Evolutionary conservation across 257 asterid genomes (phyloP).

Genomic region (Solanum gandarillasii): DNA sequence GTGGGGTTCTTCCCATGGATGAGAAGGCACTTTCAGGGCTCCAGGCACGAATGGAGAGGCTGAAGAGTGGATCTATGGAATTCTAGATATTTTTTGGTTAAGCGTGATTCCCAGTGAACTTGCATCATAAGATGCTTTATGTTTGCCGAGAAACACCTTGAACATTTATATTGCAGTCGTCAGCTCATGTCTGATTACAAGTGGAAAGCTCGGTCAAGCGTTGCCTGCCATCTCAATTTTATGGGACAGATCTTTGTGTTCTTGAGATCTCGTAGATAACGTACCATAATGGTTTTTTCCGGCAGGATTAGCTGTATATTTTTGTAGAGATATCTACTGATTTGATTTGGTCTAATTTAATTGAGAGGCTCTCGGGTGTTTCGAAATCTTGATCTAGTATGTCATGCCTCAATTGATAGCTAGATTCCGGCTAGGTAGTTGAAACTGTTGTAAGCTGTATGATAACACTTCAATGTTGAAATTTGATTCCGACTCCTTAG

Average conservation of each 20-base stretch:
- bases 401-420: not conserved
- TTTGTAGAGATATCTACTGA: not conserved
- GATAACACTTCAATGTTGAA: not conserved
- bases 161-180: not conserved
- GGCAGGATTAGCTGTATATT: slow-evolving; percentile 2
- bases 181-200: not conserved
- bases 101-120: not conserved
- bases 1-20: slow-evolving; percentile 81
- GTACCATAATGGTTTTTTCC: not conserved
- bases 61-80: slow-evolving; percentile 83
- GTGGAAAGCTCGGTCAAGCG: not conserved
- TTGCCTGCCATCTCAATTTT: not conserved
- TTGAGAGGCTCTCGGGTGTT: not conserved
- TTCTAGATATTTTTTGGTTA: not conserved
- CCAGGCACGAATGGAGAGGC: slow-evolving; percentile 97
- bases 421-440: not conserved
- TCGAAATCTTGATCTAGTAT: not conserved
- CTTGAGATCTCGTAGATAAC: not conserved
- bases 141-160: not conserved
- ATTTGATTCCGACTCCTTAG: not conserved
- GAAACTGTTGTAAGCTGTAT: not conserved
- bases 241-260: not conserved
- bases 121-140: not conserved
- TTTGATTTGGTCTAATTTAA: not conserved
- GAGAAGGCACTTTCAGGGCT: slow-evolving; percentile 96